These are phyloP conservation scores for Lecanosticta acicola DNA, from an alignment of 2,329 filamentous ascomycete genomes.

Conservation along the genomic window DNA sequence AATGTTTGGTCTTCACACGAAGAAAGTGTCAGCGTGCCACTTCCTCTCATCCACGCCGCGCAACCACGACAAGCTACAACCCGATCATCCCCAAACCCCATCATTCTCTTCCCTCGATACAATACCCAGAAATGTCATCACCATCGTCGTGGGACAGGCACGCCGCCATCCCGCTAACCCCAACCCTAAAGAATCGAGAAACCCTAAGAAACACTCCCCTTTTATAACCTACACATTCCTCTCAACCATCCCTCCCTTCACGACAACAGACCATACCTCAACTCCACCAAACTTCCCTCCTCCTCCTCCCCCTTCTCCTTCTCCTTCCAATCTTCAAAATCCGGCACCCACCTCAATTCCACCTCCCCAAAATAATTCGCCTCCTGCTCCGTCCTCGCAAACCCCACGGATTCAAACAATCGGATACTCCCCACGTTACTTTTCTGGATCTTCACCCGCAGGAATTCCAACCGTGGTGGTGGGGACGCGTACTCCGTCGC, in stretches of 20 bases:
- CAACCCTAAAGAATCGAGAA: neutral
- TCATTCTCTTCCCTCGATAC: no score
- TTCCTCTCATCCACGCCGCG: no score
- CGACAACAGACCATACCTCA: neutral
- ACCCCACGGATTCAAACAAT: conserved; percentile 58
- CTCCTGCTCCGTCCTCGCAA: conserved; percentile 43
- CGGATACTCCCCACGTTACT: conserved; percentile 52
- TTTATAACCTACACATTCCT: no score
- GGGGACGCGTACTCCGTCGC: conserved; percentile 17
- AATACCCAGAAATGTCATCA: no score
- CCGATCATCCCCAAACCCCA: no score
- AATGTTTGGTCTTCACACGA: no score
- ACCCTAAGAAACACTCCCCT: no score
- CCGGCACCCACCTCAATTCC: conserved; percentile 46
- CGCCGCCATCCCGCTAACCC: neutral
- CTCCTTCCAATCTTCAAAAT: conserved; percentile 10
- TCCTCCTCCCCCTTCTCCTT: conserved; percentile 17
- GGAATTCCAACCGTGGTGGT: conserved; percentile 35
- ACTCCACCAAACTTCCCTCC: neutral
- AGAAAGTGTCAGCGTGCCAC: no score
- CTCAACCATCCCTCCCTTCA: neutral
- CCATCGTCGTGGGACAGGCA: no score
- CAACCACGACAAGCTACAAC: no score
- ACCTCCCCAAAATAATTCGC: conserved; percentile 65
- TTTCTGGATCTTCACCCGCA: conserved; percentile 58